Evolutionary conservation across 2,329 filamentous ascomycete species (phyloP).

Genomic region (Ophiostoma sp.): DNA sequence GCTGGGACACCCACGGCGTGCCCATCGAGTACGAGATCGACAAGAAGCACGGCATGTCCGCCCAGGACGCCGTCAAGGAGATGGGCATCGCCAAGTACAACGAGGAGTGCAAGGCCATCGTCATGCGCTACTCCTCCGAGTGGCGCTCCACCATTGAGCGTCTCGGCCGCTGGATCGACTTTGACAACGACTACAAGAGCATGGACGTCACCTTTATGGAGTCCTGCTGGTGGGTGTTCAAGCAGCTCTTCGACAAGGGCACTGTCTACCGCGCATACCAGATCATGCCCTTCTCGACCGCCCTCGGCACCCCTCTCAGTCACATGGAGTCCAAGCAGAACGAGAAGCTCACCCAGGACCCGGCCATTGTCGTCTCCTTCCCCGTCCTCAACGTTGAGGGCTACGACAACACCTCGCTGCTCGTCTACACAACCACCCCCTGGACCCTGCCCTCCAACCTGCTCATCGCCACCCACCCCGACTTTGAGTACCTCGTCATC

Average conservation of each 20-base stretch:
- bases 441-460: conserved; percentile 76
- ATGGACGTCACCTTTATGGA: conserved; percentile 98
- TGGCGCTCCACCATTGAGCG: conserved; percentile 86
- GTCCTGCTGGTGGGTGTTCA: conserved; percentile 94
- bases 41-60: conserved; percentile 82
- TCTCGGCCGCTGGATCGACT: conserved; percentile 92
- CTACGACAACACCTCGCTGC: conserved; percentile 66
- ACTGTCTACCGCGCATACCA: conserved; percentile 84
- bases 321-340: conserved; percentile 95
- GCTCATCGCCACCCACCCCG: conserved; percentile 64
- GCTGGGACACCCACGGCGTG: conserved; percentile 91
- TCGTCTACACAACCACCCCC: conserved; percentile 85
- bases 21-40: conserved; percentile 97
- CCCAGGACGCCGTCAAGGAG: conserved; percentile 78
- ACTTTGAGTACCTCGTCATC: conserved; percentile 80
- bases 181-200: conserved; percentile 97
- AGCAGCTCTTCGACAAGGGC: conserved; percentile 83
- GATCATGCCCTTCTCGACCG: conserved; percentile 94
- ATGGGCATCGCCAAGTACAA: conserved; percentile 90
- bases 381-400: conserved; percentile 74
- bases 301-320: conserved; percentile 79
- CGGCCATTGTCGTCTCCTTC: conserved; percentile 82
- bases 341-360: conserved; percentile 88
- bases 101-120: conserved; percentile 82
- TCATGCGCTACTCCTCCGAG: conserved; percentile 82